Evolutionary conservation across 1,284 basidiomycete genomes (phyloP).

Genomic region (Boletus hoseneyae): DNA sequence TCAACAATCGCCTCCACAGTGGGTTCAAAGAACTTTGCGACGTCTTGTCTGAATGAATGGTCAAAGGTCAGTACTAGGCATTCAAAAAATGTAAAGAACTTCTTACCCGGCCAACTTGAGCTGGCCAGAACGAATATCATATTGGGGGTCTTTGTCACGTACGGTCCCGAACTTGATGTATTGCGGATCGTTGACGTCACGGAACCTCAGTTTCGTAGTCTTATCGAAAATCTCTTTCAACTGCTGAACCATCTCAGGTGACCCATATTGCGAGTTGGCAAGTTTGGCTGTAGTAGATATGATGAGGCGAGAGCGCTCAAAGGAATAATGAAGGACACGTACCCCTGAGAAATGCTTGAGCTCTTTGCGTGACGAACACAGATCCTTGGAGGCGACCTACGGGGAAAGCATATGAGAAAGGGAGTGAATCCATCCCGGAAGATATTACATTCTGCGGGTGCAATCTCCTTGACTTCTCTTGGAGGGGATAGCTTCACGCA

Average conservation of each 20-base stretch:
- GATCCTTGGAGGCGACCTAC: too few relatives aligned
- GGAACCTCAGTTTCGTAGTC: slow-evolving; percentile 47
- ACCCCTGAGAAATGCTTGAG: slow-evolving; percentile 36
- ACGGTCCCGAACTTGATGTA: slow-evolving; percentile 49
- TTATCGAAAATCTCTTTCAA: slow-evolving; percentile 50
- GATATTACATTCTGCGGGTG: slow-evolving; percentile 35
- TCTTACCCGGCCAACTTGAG: slow-evolving; percentile 42
- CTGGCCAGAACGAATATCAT: slow-evolving; percentile 46
- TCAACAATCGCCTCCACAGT: slow-evolving; percentile 43
- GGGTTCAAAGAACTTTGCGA: slow-evolving; percentile 46
- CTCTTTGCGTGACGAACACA: slow-evolving; percentile 11
- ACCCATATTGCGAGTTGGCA: slow-evolving; percentile 27
- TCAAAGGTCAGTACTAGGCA: slow-evolving; percentile 18
- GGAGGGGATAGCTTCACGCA: slow-evolving; percentile 28
- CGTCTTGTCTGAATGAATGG: slow-evolving; percentile 27
- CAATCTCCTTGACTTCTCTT: background rate
- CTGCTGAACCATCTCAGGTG: slow-evolving; percentile 38
- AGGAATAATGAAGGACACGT: background rate
- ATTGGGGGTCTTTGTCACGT: slow-evolving; percentile 42
- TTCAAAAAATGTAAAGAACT: background rate
- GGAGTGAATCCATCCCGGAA: too few relatives aligned
- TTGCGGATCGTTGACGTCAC: slow-evolving; percentile 38
- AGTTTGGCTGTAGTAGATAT: slow-evolving; percentile 30
- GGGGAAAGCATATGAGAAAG: too few relatives aligned
- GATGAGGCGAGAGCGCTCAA: slow-evolving; percentile 9